Evolutionary conservation across 306 rosid genomes (phyloP).

Genomic region (Biancaea sappan): DNA sequence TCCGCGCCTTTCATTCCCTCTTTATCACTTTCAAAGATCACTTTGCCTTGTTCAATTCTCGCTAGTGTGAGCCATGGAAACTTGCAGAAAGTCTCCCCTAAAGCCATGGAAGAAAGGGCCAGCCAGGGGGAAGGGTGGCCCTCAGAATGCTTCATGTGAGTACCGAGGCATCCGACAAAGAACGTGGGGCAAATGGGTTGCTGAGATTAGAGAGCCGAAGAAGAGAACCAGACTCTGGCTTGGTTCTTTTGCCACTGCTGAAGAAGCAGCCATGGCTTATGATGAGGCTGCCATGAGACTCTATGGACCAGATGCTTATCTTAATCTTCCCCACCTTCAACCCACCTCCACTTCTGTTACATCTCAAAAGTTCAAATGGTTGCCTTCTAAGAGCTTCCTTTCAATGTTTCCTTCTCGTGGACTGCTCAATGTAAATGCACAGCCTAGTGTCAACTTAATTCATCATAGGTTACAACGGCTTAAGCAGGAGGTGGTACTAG

Average conservation of each 20-base stretch:
- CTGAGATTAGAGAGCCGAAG: constrained; percentile 94
- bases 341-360: constrained; percentile 42
- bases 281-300: constrained; percentile 86
- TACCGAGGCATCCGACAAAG: constrained; percentile 89
- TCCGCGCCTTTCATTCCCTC: constrained; percentile 55
- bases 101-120: constrained; percentile 98
- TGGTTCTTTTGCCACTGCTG: constrained; percentile 90
- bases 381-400: constrained; percentile 82
- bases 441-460: constrained; percentile 90
- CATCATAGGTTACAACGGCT: constrained; percentile 84
- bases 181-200: constrained; percentile 98
- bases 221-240: constrained; percentile 92
- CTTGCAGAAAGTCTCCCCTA: constrained; percentile 59
- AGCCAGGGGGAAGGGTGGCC: constrained; percentile 91
- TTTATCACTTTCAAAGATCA: constrained; percentile 38
- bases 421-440: constrained; percentile 79
- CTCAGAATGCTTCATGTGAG: constrained; percentile 78
- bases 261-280: constrained; percentile 95
- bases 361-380: constrained; percentile 75
- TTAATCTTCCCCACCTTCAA: constrained; percentile 84
- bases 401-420: constrained; percentile 83
- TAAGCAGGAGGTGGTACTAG: constrained; percentile 50
- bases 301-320: constrained; percentile 88
- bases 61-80: constrained; percentile 51
- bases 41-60: constrained; percentile 11